Evolutionary conservation across 1,139 yeast species (phyloP).

Genomic region (Taiozyma sp.): DNA sequence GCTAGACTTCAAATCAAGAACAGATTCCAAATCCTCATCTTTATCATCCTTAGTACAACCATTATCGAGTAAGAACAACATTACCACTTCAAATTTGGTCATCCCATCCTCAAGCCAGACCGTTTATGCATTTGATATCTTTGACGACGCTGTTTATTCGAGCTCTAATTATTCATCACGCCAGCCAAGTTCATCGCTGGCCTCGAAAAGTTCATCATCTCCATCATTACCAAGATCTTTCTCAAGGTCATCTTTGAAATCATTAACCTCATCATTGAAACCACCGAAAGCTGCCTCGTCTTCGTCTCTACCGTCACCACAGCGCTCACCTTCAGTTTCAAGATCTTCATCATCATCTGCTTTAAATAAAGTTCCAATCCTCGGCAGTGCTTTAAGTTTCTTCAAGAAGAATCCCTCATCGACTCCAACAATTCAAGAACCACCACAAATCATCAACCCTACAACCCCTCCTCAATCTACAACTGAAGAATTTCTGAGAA

Average conservation of each 20-base stretch:
- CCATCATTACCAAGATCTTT: not conserved
- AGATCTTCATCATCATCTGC: constrained; percentile 31
- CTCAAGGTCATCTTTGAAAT: not conserved
- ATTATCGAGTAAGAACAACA: not conserved
- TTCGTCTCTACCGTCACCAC: constrained; percentile 5
- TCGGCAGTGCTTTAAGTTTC: constrained; percentile 26
- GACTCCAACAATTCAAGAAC: constrained; percentile 7
- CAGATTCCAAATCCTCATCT: constrained; percentile 16
- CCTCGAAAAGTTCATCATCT: not conserved
- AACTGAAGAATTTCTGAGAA: constrained; percentile 1
- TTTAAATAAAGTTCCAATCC: constrained; percentile 21
- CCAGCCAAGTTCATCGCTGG: not conserved
- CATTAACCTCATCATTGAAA: not conserved
- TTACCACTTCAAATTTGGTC: constrained; percentile 10
- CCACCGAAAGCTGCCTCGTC: constrained; percentile 1
- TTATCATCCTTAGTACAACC: constrained; percentile 18
- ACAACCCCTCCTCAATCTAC: constrained; percentile 1
- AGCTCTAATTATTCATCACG: constrained; percentile 30
- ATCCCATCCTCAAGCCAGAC: constrained; percentile 19
- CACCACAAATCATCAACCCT: constrained; percentile 1
- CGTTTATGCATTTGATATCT: constrained; percentile 64
- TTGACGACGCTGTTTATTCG: constrained; percentile 72
- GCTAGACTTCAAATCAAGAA: constrained; percentile 4
- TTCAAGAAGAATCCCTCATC: constrained; percentile 19
- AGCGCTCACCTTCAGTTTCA: constrained; percentile 19